Evolutionary conservation across 768 basidiomycete genomes (phyloP).

Genomic region (Leucosporidium yakuticum): DNA sequence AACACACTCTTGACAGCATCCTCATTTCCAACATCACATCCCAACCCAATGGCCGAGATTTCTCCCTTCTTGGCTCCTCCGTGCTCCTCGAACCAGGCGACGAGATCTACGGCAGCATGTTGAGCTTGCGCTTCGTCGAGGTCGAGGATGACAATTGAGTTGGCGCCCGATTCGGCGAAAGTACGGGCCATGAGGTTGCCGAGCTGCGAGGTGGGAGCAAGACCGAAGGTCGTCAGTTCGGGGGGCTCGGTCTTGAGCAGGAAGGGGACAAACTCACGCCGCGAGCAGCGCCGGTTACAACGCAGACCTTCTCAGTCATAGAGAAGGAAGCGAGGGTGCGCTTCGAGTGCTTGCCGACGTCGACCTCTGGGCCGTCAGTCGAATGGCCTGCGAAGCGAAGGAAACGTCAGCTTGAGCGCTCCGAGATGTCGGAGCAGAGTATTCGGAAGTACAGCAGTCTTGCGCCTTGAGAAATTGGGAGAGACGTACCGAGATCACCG

Average conservation of each 20-base stretch:
- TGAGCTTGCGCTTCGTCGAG: conserved; percentile 64
- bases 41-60: conserved; percentile 65
- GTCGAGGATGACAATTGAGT: conserved; percentile 72
- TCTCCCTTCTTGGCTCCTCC: conserved; percentile 55
- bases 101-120: conserved; percentile 63
- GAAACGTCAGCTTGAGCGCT: conserved; percentile 12
- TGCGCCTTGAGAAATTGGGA: neutral
- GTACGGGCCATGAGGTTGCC: conserved; percentile 87
- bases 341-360: conserved; percentile 44
- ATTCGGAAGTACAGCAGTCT: neutral
- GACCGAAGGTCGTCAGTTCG: neutral
- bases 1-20: conserved; percentile 68
- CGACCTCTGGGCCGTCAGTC: conserved; percentile 37
- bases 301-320: conserved; percentile 74
- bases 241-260: neutral
- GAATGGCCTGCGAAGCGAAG: conserved; percentile 38
- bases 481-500: neutral
- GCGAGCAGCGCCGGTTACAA: conserved; percentile 87
- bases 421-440: no score
- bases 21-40: conserved; percentile 84
- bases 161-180: conserved; percentile 81
- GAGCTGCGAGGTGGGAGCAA: conserved; percentile 43
- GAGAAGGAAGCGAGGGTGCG: conserved; percentile 67
- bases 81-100: conserved; percentile 50
- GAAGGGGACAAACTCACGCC: conserved; percentile 47